Percentiles rank a stretch among this genome's conserved stretches.
phyloP scores from a whole-genome alignment of 2,329 filamentous ascomycete genomes.

The Colletotrichum liriopes region DNA sequence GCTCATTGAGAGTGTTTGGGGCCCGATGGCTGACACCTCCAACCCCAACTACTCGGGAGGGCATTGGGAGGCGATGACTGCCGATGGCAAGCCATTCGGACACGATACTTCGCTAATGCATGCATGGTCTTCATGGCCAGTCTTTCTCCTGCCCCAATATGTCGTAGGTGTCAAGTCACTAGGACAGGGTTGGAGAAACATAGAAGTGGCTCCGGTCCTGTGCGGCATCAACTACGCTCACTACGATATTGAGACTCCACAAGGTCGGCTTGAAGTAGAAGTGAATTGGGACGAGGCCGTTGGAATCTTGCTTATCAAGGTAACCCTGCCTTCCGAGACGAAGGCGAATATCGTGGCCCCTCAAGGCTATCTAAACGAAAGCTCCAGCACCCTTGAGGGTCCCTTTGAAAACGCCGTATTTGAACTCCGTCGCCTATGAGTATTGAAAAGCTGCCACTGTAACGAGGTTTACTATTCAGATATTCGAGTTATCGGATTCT shows the following conservation, averaged over 20 bases:
- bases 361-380: not conserved
- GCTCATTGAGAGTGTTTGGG: constrained; percentile 25
- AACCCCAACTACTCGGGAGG: constrained; percentile 30
- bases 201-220: constrained; percentile 24
- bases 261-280: constrained; percentile 14
- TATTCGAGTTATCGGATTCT: too few relatives aligned
- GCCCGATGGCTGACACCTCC: constrained; percentile 16
- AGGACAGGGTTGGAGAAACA: constrained; percentile 24
- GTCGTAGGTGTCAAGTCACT: constrained; percentile 23
- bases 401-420: not conserved
- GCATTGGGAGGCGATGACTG: constrained; percentile 37
- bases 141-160: constrained; percentile 34
- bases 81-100: constrained; percentile 14
- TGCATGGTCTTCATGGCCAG: constrained; percentile 39
- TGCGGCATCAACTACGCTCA: not conserved
- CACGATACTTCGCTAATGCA: constrained; percentile 35
- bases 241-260: not conserved
- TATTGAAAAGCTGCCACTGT: not conserved
- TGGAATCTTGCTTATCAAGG: not conserved
- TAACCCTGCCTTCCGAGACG: not conserved
- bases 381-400: not conserved
- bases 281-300: not conserved
- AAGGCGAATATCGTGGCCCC: constrained; percentile 12
- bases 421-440: not conserved
- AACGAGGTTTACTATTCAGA: too few relatives aligned